Base-by-base conservation (phyloP, 83 land plant genomes). In the Thuja plicata region DNA sequence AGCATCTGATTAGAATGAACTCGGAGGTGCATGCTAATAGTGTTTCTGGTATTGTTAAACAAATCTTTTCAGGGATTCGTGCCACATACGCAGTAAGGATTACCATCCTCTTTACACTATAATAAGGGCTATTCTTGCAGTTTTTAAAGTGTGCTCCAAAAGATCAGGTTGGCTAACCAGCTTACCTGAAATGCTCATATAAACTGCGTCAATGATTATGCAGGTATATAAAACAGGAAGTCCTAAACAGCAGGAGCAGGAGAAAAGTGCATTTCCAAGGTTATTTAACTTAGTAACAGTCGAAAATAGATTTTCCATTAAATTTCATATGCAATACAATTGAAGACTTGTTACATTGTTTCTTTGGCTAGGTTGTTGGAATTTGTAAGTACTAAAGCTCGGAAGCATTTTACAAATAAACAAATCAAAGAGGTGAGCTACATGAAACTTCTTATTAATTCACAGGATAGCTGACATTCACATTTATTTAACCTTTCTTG, bases 61-160 rank as follows among this genome's bases (percentile, higher is more conserved):
- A 92, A 48, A 87, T 89, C 15, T 92, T 94, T 85, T 48, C 90
- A 48, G 96, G 94, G 43, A 87, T 97, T 86, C 90, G 91, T 21
- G 91, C 93, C 9, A 89, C 93, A 78, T 84, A 92, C 90, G 94
- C 94, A 88, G 99, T 97, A 94, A 91, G 96, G 83, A 38, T 84
- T 55, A 62, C 27, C 0, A 70, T n/a, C 38, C 35, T 85, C 19
- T 66, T 81, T 92, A 87, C 46, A 77, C 62, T 57, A 50, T 66
- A 55, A 79, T 34, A 84, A 87, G 54, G 85, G 35, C 16, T 38
- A 43, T 71, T 30, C 70, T 45, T 73, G 79, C 83, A 82, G 84
- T 88, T 43, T 90, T 19, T 38, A 62, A 40, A 24, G 35, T 85
- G 21, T 52, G 52, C 30, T 77, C 24, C 7, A 10, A 71, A 73